phyloP scores from a whole-genome alignment of 2,329 filamentous ascomycete genomes.

The Cercospora sesami region DNA sequence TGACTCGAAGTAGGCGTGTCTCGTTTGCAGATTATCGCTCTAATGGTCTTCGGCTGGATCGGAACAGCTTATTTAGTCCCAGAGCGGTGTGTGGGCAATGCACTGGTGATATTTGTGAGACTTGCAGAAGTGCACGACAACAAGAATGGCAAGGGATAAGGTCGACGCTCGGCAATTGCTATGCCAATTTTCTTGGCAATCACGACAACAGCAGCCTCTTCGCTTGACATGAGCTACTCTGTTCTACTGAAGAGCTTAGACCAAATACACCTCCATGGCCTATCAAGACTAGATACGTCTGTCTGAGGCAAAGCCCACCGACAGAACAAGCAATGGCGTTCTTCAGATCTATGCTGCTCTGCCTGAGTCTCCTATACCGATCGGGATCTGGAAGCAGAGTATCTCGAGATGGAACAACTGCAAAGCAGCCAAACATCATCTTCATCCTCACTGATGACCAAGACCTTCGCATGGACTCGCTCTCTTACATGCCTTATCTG shows the following conservation, averaged over 20 bases:
- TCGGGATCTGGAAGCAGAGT: not conserved
- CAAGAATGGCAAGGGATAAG: not conserved
- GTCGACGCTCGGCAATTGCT: not conserved
- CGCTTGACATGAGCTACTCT: not conserved
- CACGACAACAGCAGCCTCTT: not conserved
- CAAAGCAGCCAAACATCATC: constrained; percentile 57
- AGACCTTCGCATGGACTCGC: constrained; percentile 61
- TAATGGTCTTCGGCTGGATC: not conserved
- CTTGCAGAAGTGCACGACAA: not conserved
- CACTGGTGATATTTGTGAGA: not conserved
- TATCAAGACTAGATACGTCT: not conserved
- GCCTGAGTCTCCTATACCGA: not conserved
- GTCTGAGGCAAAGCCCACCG: not conserved
- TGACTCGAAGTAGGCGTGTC: not conserved
- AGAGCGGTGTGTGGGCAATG: not conserved
- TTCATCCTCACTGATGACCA: constrained; percentile 71
- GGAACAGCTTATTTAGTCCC: not conserved
- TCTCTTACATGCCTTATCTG: constrained; percentile 61
- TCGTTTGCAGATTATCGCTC: too few relatives aligned
- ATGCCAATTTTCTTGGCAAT: not conserved
- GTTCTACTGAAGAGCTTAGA: not conserved
- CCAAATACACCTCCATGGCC: not conserved
- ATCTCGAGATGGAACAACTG: not conserved
- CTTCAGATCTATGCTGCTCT: not conserved
- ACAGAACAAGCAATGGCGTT: not conserved